Conservation (phyloP, 1,284 basidiomycete genomes). For the Pseudozyma thailandica region DNA sequence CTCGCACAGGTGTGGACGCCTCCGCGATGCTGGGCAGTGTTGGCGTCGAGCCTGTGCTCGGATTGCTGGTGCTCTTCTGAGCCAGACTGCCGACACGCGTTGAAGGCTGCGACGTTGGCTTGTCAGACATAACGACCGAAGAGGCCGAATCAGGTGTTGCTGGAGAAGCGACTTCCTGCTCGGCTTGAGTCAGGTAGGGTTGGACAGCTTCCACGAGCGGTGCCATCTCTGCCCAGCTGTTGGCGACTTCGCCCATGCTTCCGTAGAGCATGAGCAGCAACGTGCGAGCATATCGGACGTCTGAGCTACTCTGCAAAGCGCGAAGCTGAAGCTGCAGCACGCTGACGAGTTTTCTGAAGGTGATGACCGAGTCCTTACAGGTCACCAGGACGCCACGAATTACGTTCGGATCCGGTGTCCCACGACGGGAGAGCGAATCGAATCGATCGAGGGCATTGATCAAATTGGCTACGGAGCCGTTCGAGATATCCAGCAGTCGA, state of each 20-base stretch:
- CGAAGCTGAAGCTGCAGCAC: conserved; percentile 85
- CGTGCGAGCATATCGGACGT: conserved; percentile 87
- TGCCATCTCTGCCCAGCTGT: conserved; percentile 83
- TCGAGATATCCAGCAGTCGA: conserved; percentile 72
- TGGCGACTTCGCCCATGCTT: conserved; percentile 85
- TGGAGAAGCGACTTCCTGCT: conserved; percentile 13
- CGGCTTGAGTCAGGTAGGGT: conserved; percentile 50
- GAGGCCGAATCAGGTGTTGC: conserved; percentile 13
- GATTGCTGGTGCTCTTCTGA: conserved; percentile 31
- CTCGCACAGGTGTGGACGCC: conserved; percentile 37
- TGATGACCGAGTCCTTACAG: conserved; percentile 84
- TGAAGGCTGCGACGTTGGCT: conserved; percentile 25
- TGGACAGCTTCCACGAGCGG: conserved; percentile 78
- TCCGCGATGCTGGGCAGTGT: conserved; percentile 62
- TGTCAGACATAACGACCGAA: not conserved
- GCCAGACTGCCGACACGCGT: conserved; percentile 22
- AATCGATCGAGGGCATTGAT: conserved; percentile 92
- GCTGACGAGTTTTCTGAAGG: conserved; percentile 86
- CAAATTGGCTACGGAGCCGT: conserved; percentile 81
- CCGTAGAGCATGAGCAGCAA: conserved; percentile 89
- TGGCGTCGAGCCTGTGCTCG: conserved; percentile 20
- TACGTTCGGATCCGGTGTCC: conserved; percentile 76
- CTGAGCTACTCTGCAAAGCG: conserved; percentile 76
- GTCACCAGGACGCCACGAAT: conserved; percentile 84
- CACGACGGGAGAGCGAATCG: conserved; percentile 81